A percentile compares a stretch with the other conserved stretches of the same genome.
Evolutionary conservation across 2,329 filamentous ascomycete genomes (phyloP).

Genomic region (Aspergillus eucalypticola): DNA sequence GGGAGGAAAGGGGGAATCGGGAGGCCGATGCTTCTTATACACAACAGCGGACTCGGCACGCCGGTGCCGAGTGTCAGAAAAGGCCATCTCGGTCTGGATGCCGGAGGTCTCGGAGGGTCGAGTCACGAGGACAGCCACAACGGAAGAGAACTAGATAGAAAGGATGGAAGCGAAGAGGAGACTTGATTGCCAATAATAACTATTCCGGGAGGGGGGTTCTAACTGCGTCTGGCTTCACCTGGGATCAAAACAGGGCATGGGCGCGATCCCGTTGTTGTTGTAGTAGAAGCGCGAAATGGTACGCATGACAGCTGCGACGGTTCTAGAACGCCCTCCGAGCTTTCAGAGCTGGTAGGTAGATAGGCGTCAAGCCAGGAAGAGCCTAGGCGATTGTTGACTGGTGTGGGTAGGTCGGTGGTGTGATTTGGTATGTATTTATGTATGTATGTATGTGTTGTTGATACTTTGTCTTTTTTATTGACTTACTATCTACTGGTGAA

Average conservation of each 20-base stretch:
- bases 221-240: not conserved
- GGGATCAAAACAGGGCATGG: not conserved
- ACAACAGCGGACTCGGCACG: slow-evolving; percentile 1
- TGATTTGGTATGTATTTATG: no score
- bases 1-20: not conserved
- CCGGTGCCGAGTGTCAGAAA: slow-evolving; percentile 3
- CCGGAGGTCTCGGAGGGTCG: slow-evolving; percentile 6
- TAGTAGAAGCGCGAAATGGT: not conserved
- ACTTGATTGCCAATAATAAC: not conserved
- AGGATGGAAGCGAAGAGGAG: not conserved
- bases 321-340: not conserved
- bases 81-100: slow-evolving; percentile 10
- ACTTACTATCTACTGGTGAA: no score
- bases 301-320: not conserved
- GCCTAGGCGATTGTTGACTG: not conserved
- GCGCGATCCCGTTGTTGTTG: not conserved
- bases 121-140: not conserved
- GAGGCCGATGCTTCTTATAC: slow-evolving; percentile 10
- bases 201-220: not conserved
- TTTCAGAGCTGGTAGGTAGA: not conserved
- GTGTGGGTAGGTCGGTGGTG: not conserved
- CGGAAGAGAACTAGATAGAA: not conserved
- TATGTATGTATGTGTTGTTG: no score
- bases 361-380: not conserved
- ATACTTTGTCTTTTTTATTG: no score